Conservation (phyloP, 2,329 filamentous ascomycete species). For the Pseudocercospora macadamiae region DNA sequence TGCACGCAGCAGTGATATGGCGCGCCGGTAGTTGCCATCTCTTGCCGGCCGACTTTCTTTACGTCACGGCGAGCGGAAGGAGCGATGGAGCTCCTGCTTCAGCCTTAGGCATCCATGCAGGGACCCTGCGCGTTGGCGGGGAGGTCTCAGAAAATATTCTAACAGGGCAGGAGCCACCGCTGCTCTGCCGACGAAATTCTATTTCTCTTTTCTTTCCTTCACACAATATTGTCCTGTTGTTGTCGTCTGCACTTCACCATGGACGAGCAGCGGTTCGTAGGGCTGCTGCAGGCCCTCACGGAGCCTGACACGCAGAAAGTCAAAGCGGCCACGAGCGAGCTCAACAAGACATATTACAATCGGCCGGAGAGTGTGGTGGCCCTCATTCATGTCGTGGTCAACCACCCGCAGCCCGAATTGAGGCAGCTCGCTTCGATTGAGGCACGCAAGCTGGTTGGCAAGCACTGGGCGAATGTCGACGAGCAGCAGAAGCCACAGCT, state of each 20-base stretch:
- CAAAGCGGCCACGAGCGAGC: constrained; percentile 80
- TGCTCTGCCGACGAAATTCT: neutral
- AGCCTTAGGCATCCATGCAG: neutral
- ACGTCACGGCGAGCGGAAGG: neutral
- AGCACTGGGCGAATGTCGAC: constrained; percentile 80
- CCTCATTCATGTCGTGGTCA: constrained; percentile 85
- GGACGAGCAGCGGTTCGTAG: constrained; percentile 81
- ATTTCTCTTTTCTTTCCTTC: constrained; percentile 1
- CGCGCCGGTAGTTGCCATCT: neutral
- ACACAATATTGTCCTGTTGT: neutral
- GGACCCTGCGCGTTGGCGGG: neutral
- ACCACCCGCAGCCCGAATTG: constrained; percentile 70
- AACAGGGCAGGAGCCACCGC: neutral
- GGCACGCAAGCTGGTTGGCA: constrained; percentile 76
- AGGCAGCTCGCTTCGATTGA: constrained; percentile 92
- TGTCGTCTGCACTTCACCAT: constrained; percentile 49
- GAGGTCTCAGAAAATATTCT: neutral
- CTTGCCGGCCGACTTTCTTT: neutral
- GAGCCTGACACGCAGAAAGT: constrained; percentile 80
- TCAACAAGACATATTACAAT: constrained; percentile 92
- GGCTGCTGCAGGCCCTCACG: constrained; percentile 84
- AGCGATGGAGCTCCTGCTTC: no score
- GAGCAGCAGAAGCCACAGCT: constrained; percentile 77
- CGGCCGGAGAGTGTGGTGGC: constrained; percentile 80
- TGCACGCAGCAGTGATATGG: neutral